These are phyloP conservation scores for Hanseniaspora opuntiae DNA, from an alignment of 805 yeast genomes.

Conservation along the genomic window DNA sequence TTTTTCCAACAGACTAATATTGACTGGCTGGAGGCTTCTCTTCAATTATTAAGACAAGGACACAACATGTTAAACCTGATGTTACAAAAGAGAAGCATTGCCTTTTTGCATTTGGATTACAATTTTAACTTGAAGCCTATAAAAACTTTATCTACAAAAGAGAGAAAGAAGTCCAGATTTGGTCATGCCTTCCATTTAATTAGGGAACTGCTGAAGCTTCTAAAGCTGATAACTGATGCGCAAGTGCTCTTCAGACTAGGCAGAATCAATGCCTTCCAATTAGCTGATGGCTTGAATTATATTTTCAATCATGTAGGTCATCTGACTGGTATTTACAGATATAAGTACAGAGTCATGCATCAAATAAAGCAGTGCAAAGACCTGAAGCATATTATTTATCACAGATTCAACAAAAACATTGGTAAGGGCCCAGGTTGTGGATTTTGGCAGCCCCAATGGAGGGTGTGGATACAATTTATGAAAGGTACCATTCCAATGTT, in stretches of 20 bases:
- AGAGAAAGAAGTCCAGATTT: conserved; percentile 85
- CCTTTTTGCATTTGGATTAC: conserved; percentile 85
- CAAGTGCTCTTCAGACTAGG: conserved; percentile 87
- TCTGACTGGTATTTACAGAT: conserved; percentile 88
- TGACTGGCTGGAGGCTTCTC: conserved; percentile 98
- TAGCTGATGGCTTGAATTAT: conserved; percentile 89
- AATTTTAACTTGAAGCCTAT: conserved; percentile 94
- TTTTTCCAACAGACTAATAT: conserved; percentile 82
- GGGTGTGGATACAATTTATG: conserved; percentile 85
- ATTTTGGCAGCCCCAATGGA: conserved; percentile 98
- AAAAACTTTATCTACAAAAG: conserved; percentile 89
- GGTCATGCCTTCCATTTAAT: conserved; percentile 92
- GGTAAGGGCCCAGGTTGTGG: conserved; percentile 99
- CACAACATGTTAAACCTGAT: conserved; percentile 80
- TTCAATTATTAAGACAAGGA: conserved; percentile 87
- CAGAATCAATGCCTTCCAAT: conserved; percentile 78
- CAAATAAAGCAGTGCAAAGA: conserved; percentile 94
- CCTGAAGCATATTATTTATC: conserved; percentile 79
- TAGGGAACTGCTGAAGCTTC: conserved; percentile 74
- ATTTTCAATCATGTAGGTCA: conserved; percentile 88
- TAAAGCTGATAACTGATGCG: conserved; percentile 78
- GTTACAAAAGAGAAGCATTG: conserved; percentile 80
- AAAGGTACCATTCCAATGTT: conserved; percentile 83
- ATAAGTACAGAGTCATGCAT: conserved; percentile 95
- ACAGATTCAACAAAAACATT: conserved; percentile 66